Evolutionary conservation across 2,329 filamentous ascomycete species (phyloP), one percentile per base, ranked within the genome.

Genomic region (Knufia fluminis): DNA sequence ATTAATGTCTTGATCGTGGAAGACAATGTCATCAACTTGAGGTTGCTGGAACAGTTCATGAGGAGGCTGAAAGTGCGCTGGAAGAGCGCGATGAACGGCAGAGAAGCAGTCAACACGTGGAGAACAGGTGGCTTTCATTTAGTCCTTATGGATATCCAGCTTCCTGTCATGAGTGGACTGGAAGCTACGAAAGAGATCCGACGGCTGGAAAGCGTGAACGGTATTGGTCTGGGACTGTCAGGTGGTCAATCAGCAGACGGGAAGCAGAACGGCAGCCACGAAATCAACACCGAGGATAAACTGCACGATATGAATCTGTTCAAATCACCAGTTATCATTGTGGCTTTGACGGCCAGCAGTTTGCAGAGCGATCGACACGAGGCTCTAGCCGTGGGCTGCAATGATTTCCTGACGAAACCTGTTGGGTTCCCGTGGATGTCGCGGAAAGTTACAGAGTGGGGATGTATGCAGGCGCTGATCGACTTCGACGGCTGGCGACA

Each of bases 1-100:
- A 97, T 98, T 70, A 97, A 94, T 59, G 90, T 97, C 6, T 75
- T 98, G 38, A 95, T 98, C 53, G 92, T 98, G 12, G 92, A 98
- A 71, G 92, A 98, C 70, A 98, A 98, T 66, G 89, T 92, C 55
- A 97, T 98, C 75, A 98, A 97, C 63, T 73, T 97, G 58, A 86
- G 88, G 61, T 80, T 98, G 8, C 73, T 98, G 31, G 91, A 96
- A 63, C 89, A 90, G 1, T 94, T 98, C 62, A 91, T 97, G 75
- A 95, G 96, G 70, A 78, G 89, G 43, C 75, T 98, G 44, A 96
- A 95, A 63, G 92, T 98, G 4, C 80, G 92, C 28, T 97, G 91
- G 89, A 85, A 92, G 67, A 94, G 88, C n/a, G 92, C 92, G 32
- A 88, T 94, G 76, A 95, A 97, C 64, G 92, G 92, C 20, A 81